Base-by-base conservation (phyloP, 805 yeast genomes). In the Metschnikowia anglica region DNA sequence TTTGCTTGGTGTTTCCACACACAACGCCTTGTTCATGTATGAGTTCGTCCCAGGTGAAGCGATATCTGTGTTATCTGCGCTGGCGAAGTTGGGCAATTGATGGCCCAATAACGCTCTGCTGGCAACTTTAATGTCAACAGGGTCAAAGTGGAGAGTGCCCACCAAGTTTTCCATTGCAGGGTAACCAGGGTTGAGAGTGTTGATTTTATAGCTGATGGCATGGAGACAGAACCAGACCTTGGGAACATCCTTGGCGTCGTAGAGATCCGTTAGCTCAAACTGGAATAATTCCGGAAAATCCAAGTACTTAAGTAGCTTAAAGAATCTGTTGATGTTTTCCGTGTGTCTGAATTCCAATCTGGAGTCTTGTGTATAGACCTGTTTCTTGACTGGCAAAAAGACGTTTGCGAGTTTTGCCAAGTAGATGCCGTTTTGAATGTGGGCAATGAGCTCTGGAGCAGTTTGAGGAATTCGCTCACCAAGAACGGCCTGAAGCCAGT, bases 191-290 rank as follows among this genome's bases (percentile, higher is more conserved):
- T 77, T 74, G 20, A 79, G 70, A 52, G 74, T 72, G 46, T 83
- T 74, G 42, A 93, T 71, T 59, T 88, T 79, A 52, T 79, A 87
- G 38, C 89, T 81, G 50, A 91, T 66, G 2, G 97, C 97, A 66
- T 91, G 97, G 27, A 93, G 65, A 53, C 97, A 90, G 63, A 88
- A 89, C 59, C 93, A 85, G 19, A 93, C 98, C 58, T 88, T 90
- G 12, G 98, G 98, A 16, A 90, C 77, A 58, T 91, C 86, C 56
- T 88, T 90, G 58, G 84, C 83, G 58, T 93, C 97, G 64, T 89
- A 93, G 27, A 93, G 72, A 63, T 93, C 99, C 3, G 96, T 89
- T 45, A 90, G 76, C 60, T 91, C 99, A 60, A 93, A 93, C 37
- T 85, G 76, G 61, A 90, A 93, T 41, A 89, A 73, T 43, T 87